These are phyloP conservation scores for Cardamine chenopodiifolia DNA, from an alignment of 345 rosid genomes.

Conservation along the genomic window DNA sequence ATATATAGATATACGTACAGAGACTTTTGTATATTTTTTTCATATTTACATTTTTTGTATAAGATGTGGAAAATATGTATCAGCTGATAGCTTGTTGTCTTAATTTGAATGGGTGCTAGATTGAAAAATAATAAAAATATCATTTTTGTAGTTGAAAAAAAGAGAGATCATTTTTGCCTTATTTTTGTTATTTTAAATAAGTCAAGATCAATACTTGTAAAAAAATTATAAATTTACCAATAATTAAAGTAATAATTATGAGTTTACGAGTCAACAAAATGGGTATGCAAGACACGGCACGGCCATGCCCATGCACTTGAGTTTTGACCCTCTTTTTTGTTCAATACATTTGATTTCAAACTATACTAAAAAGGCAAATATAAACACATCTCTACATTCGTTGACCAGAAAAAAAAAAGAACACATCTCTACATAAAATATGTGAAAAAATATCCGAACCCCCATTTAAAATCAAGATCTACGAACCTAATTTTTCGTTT, in stretches of 20 bases:
- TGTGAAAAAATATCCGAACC: not conserved
- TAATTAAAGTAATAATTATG: conserved; percentile 4
- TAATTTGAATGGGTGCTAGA: not conserved
- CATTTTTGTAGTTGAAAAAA: not conserved
- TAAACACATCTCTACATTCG: not conserved
- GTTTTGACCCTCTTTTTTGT: not conserved
- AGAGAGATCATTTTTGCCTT: not conserved
- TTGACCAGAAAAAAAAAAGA: too few relatives aligned
- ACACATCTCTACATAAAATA: not conserved
- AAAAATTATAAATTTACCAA: not conserved
- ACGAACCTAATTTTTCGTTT: not conserved
- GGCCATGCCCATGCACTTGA: not conserved
- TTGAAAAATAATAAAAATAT: not conserved
- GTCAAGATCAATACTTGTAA: not conserved
- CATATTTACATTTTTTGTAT: not conserved
- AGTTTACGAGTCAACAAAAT: conserved; percentile 12
- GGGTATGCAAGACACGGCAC: not conserved
- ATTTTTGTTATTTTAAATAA: not conserved
- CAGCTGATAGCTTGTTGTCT: not conserved
- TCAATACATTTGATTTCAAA: not conserved
- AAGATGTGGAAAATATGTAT: not conserved
- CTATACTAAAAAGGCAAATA: not conserved
- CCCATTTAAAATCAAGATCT: not conserved
- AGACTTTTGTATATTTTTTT: not conserved
- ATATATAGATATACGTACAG: not conserved